These are phyloP conservation scores for Trifolium dubium DNA, from an alignment of 306 rosid genomes.

Conservation along the genomic window DNA sequence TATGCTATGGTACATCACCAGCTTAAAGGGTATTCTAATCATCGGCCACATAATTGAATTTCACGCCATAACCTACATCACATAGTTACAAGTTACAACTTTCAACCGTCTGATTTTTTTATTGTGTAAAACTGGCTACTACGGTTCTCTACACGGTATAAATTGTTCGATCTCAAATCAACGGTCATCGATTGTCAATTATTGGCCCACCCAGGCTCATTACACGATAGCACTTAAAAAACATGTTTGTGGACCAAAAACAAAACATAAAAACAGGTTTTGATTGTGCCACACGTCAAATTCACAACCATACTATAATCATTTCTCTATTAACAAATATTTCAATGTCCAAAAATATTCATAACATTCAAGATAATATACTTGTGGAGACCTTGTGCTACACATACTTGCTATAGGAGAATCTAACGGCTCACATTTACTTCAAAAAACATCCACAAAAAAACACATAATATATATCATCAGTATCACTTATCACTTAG, in stretches of 20 bases:
- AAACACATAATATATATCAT: slow-evolving; percentile 37
- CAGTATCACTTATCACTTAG: slow-evolving; percentile 20
- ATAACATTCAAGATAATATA: slow-evolving; percentile 57
- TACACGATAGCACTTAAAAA: neutral
- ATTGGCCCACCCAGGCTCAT: neutral
- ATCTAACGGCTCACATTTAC: slow-evolving; percentile 30
- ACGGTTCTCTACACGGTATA: too few relatives aligned
- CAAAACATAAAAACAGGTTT: slow-evolving; percentile 14
- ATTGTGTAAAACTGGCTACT: too few relatives aligned
- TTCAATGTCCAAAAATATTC: neutral
- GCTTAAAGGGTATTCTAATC: too few relatives aligned
- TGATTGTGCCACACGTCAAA: slow-evolving; percentile 41
- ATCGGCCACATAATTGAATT: too few relatives aligned
- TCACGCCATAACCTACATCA: too few relatives aligned
- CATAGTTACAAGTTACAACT: too few relatives aligned
- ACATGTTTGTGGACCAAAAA: neutral
- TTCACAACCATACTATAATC: slow-evolving; percentile 33
- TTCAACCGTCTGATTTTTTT: too few relatives aligned
- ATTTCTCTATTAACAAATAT: neutral
- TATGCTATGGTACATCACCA: too few relatives aligned
- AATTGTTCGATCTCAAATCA: too few relatives aligned
- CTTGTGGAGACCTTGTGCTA: slow-evolving; percentile 67
- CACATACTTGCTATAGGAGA: neutral
- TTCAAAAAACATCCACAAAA: slow-evolving; percentile 25
- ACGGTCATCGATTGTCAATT: too few relatives aligned